A percentile compares a stretch with the other conserved stretches of the same genome.
Evolutionary conservation across 148 eudicot species (phyloP).

Genomic region (Euryodendron excelsum): DNA sequence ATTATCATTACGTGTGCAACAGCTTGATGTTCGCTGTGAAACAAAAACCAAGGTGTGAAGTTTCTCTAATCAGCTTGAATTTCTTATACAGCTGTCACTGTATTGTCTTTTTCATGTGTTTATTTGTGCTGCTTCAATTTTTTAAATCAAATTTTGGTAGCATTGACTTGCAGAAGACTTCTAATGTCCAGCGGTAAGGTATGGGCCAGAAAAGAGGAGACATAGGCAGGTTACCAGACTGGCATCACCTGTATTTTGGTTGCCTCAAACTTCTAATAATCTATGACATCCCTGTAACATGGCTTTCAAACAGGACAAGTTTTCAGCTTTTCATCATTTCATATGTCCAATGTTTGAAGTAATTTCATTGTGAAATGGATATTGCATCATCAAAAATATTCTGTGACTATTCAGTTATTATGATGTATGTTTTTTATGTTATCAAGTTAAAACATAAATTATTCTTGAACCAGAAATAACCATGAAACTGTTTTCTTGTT

Average conservation of each 20-base stretch:
- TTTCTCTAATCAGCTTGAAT: background rate
- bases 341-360: background rate
- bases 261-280: background rate
- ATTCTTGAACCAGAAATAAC: background rate
- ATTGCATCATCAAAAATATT: background rate
- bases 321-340: background rate
- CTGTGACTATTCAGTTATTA: too few species aligned
- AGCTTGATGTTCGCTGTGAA: constrained; percentile 52
- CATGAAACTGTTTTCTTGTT: background rate
- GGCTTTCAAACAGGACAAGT: background rate
- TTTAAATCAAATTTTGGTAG: background rate
- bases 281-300: background rate
- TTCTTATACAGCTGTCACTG: too few species aligned
- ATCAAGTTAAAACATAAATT: too few species aligned
- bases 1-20: constrained; percentile 40
- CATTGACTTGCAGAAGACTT: background rate
- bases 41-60: constrained; percentile 43
- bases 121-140: background rate
- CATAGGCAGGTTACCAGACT: background rate
- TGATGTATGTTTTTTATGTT: too few species aligned
- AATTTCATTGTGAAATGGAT: background rate
- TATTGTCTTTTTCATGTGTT: too few species aligned
- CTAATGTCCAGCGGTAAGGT: background rate
- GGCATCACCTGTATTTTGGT: background rate
- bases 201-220: background rate